A percentile compares a stretch with the other conserved stretches of the same genome.
These are phyloP conservation scores for Acanthamoeba healyi DNA, from an alignment of 208 protist genomes.

Conservation along the genomic window DNA sequence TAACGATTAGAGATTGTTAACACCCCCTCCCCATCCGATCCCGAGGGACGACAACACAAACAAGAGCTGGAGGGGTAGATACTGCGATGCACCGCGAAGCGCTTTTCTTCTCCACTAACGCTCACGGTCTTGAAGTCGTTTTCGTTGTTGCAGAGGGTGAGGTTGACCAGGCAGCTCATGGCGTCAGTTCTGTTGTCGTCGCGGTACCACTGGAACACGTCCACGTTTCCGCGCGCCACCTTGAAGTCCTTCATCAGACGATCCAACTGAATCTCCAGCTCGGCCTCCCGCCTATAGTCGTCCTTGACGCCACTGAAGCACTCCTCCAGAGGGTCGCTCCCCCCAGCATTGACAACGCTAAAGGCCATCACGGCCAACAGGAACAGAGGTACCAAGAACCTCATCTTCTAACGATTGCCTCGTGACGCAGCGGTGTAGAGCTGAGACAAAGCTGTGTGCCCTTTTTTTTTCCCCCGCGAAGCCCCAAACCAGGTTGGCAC, in stretches of 20 bases:
- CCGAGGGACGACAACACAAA: too few relatives aligned
- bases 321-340: too few relatives aligned
- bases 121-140: neutral
- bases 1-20: too few relatives aligned
- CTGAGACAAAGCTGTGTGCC: too few relatives aligned
- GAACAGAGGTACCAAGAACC: neutral
- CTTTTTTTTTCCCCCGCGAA: too few relatives aligned
- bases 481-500: too few relatives aligned
- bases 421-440: too few relatives aligned
- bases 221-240: neutral
- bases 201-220: neutral
- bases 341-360: neutral
- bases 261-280: neutral
- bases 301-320: neutral
- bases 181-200: conserved; percentile 15
- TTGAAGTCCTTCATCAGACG: neutral
- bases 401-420: too few relatives aligned
- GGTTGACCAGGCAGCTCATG: neutral
- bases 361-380: neutral
- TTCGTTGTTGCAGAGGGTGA: neutral
- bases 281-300: neutral
- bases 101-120: neutral
- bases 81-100: too few relatives aligned
- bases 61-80: too few relatives aligned
- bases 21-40: too few relatives aligned